A percentile compares a stretch with the other conserved stretches of the same genome.
These are phyloP conservation scores for Babesia ovis DNA, from an alignment of 169 alveolate genomes.

Conservation along the genomic window DNA sequence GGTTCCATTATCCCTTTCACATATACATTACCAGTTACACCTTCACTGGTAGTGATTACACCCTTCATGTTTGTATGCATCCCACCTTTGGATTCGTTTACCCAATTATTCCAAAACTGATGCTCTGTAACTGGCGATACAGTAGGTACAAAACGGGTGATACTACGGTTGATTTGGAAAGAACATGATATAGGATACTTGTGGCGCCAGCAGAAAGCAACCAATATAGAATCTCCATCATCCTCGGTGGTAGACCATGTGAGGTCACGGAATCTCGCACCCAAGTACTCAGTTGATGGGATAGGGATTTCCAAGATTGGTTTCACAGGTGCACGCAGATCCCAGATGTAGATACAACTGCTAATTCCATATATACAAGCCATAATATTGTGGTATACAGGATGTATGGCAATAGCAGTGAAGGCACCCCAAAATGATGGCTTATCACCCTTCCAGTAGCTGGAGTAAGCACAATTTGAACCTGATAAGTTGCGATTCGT, in stretches of 20 bases:
- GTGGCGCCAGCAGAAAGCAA: conserved; percentile 63
- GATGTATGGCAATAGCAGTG: conserved; percentile 72
- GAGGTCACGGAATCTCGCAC: conserved; percentile 68
- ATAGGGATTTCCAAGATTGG: conserved; percentile 75
- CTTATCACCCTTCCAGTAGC: conserved; percentile 33
- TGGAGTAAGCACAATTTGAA: conserved; percentile 26
- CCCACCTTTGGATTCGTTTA: not conserved
- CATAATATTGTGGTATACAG: conserved; percentile 59
- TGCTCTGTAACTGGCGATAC: not conserved
- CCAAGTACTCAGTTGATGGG: conserved; percentile 64
- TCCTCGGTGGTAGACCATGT: conserved; percentile 56
- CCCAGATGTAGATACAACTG: conserved; percentile 73
- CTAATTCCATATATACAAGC: conserved; percentile 68
- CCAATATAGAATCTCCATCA: conserved; percentile 10
- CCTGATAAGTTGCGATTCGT: conserved; percentile 27
- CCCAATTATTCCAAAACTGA: conserved; percentile 25
- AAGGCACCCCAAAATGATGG: conserved; percentile 63
- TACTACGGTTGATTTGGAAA: conserved; percentile 35
- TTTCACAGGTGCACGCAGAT: conserved; percentile 66
- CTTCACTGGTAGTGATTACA: too few species aligned
- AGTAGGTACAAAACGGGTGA: conserved; percentile 18
- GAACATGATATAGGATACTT: conserved; percentile 10
- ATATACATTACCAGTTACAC: too few species aligned
- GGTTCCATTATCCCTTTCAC: too few species aligned
- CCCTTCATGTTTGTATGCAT: too few species aligned